Evolutionary conservation across 495 filamentous ascomycete species (phyloP).

Genomic region (Neurospora terricola): DNA sequence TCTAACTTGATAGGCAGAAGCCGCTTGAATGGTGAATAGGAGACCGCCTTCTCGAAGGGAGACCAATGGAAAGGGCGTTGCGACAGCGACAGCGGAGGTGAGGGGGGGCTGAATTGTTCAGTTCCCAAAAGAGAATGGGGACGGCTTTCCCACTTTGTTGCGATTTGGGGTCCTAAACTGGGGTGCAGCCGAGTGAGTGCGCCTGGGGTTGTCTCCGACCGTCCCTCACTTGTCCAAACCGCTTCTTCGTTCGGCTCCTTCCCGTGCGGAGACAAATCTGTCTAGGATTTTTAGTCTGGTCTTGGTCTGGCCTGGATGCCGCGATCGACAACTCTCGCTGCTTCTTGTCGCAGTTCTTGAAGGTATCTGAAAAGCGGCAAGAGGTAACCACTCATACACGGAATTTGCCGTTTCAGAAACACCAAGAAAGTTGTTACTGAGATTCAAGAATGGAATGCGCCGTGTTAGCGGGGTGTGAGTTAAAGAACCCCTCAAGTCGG

Average conservation of each 20-base stretch:
- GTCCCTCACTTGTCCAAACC: background rate
- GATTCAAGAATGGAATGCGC: background rate
- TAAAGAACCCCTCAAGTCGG: background rate
- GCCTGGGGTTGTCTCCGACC: background rate
- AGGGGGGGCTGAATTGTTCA: background rate
- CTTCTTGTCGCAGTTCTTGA: background rate
- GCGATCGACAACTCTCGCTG: background rate
- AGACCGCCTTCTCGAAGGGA: background rate
- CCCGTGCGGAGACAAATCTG: background rate
- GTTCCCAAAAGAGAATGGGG: background rate
- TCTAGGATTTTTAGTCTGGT: background rate
- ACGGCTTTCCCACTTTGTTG: background rate
- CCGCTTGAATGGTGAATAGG: background rate
- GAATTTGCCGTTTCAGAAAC: background rate
- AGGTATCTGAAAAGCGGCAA: background rate
- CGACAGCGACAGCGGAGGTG: background rate
- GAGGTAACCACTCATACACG: background rate
- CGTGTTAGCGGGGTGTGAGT: background rate
- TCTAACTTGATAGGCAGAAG: background rate
- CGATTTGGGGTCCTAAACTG: background rate
- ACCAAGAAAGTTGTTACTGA: background rate
- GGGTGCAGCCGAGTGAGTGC: background rate
- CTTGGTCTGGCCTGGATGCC: background rate
- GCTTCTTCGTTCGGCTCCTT: background rate
- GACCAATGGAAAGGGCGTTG: background rate